A percentile compares a stretch with the other conserved stretches of the same genome.
Evolutionary conservation across 1,284 basidiomycete species (phyloP).

Genomic region (Moniliophthora roreri): DNA sequence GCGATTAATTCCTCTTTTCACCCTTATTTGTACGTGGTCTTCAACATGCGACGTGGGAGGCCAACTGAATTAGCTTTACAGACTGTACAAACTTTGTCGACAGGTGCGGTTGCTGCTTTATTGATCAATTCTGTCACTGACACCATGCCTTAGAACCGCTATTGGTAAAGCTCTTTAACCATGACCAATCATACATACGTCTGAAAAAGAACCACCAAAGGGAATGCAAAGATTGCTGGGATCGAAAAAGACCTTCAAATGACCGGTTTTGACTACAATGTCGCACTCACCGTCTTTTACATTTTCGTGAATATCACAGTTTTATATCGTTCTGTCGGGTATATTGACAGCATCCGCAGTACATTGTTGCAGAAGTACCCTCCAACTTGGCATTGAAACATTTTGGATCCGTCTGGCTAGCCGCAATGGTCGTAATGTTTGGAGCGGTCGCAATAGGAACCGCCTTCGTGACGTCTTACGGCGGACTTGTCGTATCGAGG

Average conservation of each 20-base stretch:
- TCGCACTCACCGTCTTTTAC: constrained; percentile 40
- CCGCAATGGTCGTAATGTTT: constrained; percentile 36
- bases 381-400: constrained; percentile 43
- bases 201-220: constrained; percentile 17
- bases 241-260: constrained; percentile 45
- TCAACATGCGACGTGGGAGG: not conserved
- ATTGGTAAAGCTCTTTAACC: constrained; percentile 19
- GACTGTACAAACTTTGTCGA: constrained; percentile 45
- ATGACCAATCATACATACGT: not conserved
- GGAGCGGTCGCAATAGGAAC: constrained; percentile 41
- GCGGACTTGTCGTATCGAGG: constrained; percentile 41
- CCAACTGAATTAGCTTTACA: constrained; percentile 13
- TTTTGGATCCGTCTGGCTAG: constrained; percentile 41
- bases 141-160: constrained; percentile 21
- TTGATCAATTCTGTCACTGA: not conserved
- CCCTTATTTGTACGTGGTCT: constrained; percentile 35
- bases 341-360: constrained; percentile 25
- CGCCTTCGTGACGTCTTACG: constrained; percentile 42
- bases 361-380: constrained; percentile 40
- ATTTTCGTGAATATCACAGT: constrained; percentile 36
- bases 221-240: constrained; percentile 45
- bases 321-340: constrained; percentile 36
- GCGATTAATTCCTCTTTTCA: constrained; percentile 37
- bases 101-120: constrained; percentile 18
- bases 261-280: constrained; percentile 42